Base-by-base conservation (phyloP, 129 eudicot genomes). In the Chrysanthemum lavandulifolium region DNA sequence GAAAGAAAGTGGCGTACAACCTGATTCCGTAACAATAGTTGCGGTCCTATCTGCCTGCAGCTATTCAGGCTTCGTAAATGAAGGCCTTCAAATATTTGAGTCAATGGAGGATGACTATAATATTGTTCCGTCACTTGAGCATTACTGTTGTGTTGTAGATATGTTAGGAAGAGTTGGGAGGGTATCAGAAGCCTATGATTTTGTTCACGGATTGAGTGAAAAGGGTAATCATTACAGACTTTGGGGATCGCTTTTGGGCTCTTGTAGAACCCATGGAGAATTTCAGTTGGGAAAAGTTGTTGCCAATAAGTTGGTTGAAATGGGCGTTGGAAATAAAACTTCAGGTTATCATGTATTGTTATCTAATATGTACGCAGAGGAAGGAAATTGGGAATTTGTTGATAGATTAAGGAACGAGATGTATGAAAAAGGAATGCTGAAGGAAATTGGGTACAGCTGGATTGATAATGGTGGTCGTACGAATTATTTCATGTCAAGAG, bases 91-190 rank as follows among this genome's bases (percentile, higher is more conserved):
- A 19, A 62, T 94, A 61, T 90, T 82, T 51, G 80, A 94, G 68
- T 80, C 88, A 68, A 87, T 94, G 91, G 89, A 86, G 73, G 69
- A 14, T 11, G 83, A 86, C 14, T 87, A 85, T 65, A 73, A 75
- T 33, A 74, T 86, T 14, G 18, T 23, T 33, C 98, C 98, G 31
- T 84, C 86, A 50, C 31, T 76, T 14, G 98, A 94, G 70, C 98
- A 94, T 73, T 79, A 86, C 78, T 82, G 93, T 81, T 94, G 98
- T 67, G 74, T 90, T 68, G 90, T 83, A 10, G 98, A 94, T 81
- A 94, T 94, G 90, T 79, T 94, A 61, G 98, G 98, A 69, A 81
- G 97, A 86, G 96, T 86, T 58, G 98, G 98, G 53, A 81, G 88
- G 91, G 88, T 94, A 40, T 67, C 16, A 4, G 98, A 90, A 71